phyloP scores from a whole-genome alignment of 768 basidiomycete genomes.

The Phlebiopsis gigantea region DNA sequence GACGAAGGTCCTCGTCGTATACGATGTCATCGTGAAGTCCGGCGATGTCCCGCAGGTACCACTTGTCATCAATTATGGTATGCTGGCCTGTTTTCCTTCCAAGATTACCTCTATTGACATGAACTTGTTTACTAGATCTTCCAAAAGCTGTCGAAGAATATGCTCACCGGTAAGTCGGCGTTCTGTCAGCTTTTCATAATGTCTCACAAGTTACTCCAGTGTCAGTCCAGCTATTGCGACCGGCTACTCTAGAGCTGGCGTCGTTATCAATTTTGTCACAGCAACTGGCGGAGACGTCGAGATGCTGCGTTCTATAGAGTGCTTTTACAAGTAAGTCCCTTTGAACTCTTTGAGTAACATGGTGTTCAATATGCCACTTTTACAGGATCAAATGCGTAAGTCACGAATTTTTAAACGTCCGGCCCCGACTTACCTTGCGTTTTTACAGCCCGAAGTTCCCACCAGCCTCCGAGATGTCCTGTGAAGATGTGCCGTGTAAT shows the following conservation, averaged over 20 bases:
- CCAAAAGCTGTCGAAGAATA: constrained; percentile 97
- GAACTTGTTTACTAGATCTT: constrained; percentile 52
- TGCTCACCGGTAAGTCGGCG: constrained; percentile 68
- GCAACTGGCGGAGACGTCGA: constrained; percentile 97
- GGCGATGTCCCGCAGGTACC: constrained; percentile 88
- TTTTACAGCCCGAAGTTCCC: constrained; percentile 81
- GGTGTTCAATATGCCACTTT: constrained; percentile 4
- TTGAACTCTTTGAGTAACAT: not conserved
- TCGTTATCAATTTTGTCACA: constrained; percentile 94
- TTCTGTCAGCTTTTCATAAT: not conserved
- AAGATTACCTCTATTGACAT: not conserved
- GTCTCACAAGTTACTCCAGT: constrained; percentile 33
- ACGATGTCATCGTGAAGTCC: constrained; percentile 89
- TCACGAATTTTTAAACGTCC: constrained; percentile 6
- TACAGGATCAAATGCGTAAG: constrained; percentile 73
- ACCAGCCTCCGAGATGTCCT: constrained; percentile 87
- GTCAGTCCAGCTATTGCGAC: constrained; percentile 87
- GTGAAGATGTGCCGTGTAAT: constrained; percentile 37
- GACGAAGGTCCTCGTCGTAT: constrained; percentile 82
- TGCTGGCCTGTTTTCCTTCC: constrained; percentile 15
- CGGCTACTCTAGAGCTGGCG: constrained; percentile 79
- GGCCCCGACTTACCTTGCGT: constrained; percentile 19
- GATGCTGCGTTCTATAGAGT: constrained; percentile 97
- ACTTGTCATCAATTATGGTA: constrained; percentile 93
- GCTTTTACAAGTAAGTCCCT: constrained; percentile 83